Base-by-base conservation (phyloP, 768 basidiomycete genomes). In the Daedaleopsis sinensis region DNA sequence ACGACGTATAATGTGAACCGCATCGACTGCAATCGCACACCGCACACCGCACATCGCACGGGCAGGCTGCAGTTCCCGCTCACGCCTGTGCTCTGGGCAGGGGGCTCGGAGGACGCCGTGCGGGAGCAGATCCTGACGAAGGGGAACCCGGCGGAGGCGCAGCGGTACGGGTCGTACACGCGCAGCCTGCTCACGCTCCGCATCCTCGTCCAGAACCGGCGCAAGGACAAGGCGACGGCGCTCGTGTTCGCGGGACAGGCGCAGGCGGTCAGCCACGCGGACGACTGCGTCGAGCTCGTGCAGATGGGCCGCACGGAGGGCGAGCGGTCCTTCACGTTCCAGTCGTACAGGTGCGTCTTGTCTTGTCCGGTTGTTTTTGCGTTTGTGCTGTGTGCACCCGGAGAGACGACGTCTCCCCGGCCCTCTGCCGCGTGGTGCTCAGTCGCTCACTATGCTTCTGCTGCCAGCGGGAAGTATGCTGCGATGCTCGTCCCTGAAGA, bases 121-220 rank as follows among this genome's bases (percentile, higher is more conserved):
- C 46, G 53, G 2, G 21, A 55, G 38, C 46, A 24, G n/a, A 24
- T 59, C 37, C 51, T 47, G 38, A 23, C 9, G 13, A 16, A 54
- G 9, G 53, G 46, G 7, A 21, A 24, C 7, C 53, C 24, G 7
- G 46, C 15, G 19, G 38, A 19, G 16, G 53, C 36, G 38, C 10
- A 43, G 38, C 48, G 5, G 18, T 32, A 49, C n/a, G 38, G 53
- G 37, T 48, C 24, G 8, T 39, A 55, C 59, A 55, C 46, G n/a
- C 46, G 53, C 24, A 55, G 38, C n/a, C 59, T 60, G 8, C 38
- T 60, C 24, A 38, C 46, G 18, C 47, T 60, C 24, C 7, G 27
- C 38, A 48, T 60, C 15, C 48, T 60, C 18, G 59, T 60, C 47
- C 59, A 60, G 48, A 60, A 60, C 39, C 52, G 59, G 37, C 59